Base-by-base conservation (phyloP, 108 stramenopile species). In the Mayamaea pseudoterrestris region DNA sequence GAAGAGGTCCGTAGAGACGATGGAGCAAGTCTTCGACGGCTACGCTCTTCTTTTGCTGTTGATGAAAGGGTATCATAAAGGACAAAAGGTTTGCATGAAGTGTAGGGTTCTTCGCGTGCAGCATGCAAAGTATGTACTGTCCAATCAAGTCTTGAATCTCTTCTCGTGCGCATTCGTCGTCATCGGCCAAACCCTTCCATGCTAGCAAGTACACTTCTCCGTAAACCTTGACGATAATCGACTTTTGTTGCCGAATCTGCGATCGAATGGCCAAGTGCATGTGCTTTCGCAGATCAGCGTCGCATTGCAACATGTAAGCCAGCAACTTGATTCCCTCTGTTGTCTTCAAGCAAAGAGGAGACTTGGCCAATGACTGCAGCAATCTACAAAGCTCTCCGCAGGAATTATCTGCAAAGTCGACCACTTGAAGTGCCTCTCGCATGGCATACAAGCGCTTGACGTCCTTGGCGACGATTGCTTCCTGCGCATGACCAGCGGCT, bases 321-420 rank as follows among this genome's bases (percentile, higher is more conserved):
- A 93, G 60, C 23, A 95, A 76, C 23, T 70, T 74, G 35, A 66
- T 69, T 21, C 89, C 83, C 40, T 80, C 78, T 2, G 52, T 34
- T 18, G 49, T 58, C 23, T 70, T 69, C 8, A 98, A 56, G 49
- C 82, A 86, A 20, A 77, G 61, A 1, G 83, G 83, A 57, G 74
- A 69, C 4, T 73, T 67, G 13, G 83, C 74, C 13, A 83, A 70
- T 13, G 69, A 44, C 12, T 92, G 58, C 42, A 92, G 60, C 27
- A 85, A 57, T 18, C 63, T 48, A 18, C 64, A 54, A 9, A 90
- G 47, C 6, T 61, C 65, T 25, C 60, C 56, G 34, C 75, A 81
- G 39, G 61, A 68, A 1, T 76, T 76, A 47, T 95, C 90, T n/a
- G 71, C 70, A 55, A 86, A 90, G 58, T 94, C 94, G 24, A 98